Percentiles rank a stretch among this genome's conserved stretches.
These are phyloP conservation scores for Saururus chinensis DNA, from an alignment of 164 flowering plant species.

Conservation along the genomic window DNA sequence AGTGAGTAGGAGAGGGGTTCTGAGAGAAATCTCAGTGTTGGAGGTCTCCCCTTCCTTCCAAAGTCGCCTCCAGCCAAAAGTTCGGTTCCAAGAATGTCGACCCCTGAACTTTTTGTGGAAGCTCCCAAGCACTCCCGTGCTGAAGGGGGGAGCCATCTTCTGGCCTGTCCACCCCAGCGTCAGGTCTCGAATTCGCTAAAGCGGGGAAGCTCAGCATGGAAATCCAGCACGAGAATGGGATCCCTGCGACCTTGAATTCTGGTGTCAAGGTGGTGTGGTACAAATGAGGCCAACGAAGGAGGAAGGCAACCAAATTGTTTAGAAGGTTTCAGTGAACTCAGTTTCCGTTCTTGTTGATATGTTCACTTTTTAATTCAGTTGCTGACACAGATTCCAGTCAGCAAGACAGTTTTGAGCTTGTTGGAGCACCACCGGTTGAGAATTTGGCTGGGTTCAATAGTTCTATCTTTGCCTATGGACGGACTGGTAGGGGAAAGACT, in stretches of 20 bases:
- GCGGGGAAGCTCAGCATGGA: constrained; percentile 59
- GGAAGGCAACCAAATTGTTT: constrained; percentile 54
- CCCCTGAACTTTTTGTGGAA: too few species aligned
- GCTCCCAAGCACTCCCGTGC: not conserved
- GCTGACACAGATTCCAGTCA: constrained; percentile 64
- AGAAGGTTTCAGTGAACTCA: constrained; percentile 55
- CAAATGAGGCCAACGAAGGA: constrained; percentile 80
- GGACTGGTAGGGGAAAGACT: constrained; percentile 99
- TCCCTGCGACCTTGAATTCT: constrained; percentile 36
- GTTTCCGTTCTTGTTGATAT: constrained; percentile 58
- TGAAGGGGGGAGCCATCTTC: constrained; percentile 58
- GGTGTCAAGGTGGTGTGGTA: constrained; percentile 90
- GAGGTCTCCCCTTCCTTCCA: too few species aligned
- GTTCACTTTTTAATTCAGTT: constrained; percentile 82
- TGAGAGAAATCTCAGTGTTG: too few species aligned
- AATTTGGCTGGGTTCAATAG: constrained; percentile 92
- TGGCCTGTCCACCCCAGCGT: constrained; percentile 55
- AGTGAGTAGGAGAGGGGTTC: too few species aligned
- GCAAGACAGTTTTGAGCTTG: constrained; percentile 73
- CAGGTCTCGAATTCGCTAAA: constrained; percentile 56
- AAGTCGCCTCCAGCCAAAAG: too few species aligned
- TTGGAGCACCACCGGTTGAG: constrained; percentile 89
- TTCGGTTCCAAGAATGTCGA: constrained; percentile 42
- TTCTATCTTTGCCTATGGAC: constrained; percentile 5
- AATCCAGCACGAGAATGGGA: constrained; percentile 28